Conservation (phyloP, 1,284 basidiomycete species). For the Vanrija pseudolonga region DNA sequence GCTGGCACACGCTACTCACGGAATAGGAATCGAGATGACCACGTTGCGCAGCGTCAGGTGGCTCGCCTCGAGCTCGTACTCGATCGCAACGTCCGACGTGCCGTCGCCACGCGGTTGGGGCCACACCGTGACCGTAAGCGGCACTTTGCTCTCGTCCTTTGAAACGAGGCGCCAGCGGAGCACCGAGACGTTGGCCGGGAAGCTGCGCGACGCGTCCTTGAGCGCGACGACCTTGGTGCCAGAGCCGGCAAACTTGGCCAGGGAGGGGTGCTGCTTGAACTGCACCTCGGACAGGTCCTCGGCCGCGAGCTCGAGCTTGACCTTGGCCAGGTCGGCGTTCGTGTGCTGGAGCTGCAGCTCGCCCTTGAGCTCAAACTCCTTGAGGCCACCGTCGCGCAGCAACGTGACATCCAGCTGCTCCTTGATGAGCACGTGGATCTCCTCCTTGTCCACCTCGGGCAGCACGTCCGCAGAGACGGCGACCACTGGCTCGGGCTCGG, state of each 20-base stretch:
- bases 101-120: conserved; percentile 86
- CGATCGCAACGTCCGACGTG: conserved; percentile 87
- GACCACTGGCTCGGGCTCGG: conserved; percentile 55
- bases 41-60: conserved; percentile 76
- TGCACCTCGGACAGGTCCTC: conserved; percentile 69
- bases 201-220: conserved; percentile 75
- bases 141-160: conserved; percentile 87
- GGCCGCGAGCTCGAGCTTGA: conserved; percentile 66
- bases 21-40: conserved; percentile 85
- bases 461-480: conserved; percentile 57
- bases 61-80: conserved; percentile 91
- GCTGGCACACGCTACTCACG: conserved; percentile 63
- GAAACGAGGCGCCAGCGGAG: conserved; percentile 89
- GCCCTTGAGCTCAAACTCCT: conserved; percentile 85
- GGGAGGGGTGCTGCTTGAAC: conserved; percentile 96
- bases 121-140: conserved; percentile 96
- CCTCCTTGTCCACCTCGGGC: conserved; percentile 72
- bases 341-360: conserved; percentile 87
- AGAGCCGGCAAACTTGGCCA: conserved; percentile 70
- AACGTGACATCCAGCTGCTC: conserved; percentile 78
- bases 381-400: conserved; percentile 83
- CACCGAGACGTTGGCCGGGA: conserved; percentile 81
- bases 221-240: conserved; percentile 69
- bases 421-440: conserved; percentile 82
- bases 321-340: conserved; percentile 69